Evolutionary conservation across 2,329 filamentous ascomycete species (phyloP).

Genomic region (Colletotrichum sp.): DNA sequence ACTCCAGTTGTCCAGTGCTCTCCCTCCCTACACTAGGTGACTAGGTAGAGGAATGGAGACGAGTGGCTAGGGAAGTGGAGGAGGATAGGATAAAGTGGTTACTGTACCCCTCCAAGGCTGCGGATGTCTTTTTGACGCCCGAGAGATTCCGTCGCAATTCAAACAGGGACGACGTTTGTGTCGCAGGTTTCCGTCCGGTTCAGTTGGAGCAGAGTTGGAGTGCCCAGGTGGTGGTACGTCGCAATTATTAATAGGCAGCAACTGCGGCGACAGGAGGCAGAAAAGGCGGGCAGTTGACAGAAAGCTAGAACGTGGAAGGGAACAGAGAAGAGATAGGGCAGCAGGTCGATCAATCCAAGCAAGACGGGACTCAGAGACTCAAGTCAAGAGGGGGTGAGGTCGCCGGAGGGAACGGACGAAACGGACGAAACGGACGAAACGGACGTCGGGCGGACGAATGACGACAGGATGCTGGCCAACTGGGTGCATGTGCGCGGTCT

Average conservation of each 20-base stretch:
- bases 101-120: not conserved
- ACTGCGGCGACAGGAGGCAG: not conserved
- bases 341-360: not conserved
- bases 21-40: not conserved
- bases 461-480: conserved; percentile 4
- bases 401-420: conserved; percentile 19
- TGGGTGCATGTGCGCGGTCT: not conserved
- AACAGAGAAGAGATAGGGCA: not conserved
- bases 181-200: not conserved
- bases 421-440: conserved; percentile 19
- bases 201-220: not conserved
- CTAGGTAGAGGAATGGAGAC: not conserved
- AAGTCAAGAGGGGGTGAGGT: conserved; percentile 1
- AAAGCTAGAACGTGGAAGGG: not conserved
- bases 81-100: not conserved
- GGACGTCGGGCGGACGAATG: conserved; percentile 8
- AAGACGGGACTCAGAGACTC: not conserved
- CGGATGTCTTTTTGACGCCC: not conserved
- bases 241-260: not conserved
- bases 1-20: not conserved
- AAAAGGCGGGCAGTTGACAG: not conserved
- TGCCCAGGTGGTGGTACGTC: not conserved
- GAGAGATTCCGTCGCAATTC: not conserved
- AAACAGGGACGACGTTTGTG: not conserved
- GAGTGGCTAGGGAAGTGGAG: not conserved